Evolutionary conservation across 75 land plant species (phyloP), one percentile per base, ranked within the genome.

Genomic region (Chamaecyparis obtusa): DNA sequence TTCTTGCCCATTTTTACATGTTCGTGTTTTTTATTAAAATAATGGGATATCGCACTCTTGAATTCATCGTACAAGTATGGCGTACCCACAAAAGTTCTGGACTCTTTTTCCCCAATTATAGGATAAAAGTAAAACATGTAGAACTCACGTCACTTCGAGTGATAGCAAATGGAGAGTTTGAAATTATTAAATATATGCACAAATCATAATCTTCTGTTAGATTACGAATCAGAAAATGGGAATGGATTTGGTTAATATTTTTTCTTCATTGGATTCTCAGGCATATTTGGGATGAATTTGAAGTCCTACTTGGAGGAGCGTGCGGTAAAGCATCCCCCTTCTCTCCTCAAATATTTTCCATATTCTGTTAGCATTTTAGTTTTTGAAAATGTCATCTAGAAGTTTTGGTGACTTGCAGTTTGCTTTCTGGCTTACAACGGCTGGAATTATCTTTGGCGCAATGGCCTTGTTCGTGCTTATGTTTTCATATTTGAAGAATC

Each of bases 241-340:
- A 44, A 49, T 30, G 11, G 30, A 86, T 27, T 32, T 77, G 60
- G 17, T 21, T 14, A 46, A 60, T 14, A 27, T 19, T 86, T 41
- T 79, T 69, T 48, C 11, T 60, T 60, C 27, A 13, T 83, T 88
- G 75, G 69, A 32, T 39, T 74, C 79, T 49, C 96, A 98, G 99
- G 99, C 55, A 96, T 98, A 88, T 98, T 98, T 89, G 99, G 99
- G 83, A 98, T 98, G 99, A 98, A 98, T 86, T 89, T 98, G 86
- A 95, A 86, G 87, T 98, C 99, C 32, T 98, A 97, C 86, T 93
- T 98, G 69, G 99, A 98, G 89, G 96, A 95, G 88, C 99, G 90
- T 88, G 95, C 87, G 94, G 99, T 98, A 96, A 27, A 37, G 16
- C n/a, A 17, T 0, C 35, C 24, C 21, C 17, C 27, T 43, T 43